Base-by-base conservation (phyloP, 768 basidiomycete genomes). In the Naematelia encephala region DNA sequence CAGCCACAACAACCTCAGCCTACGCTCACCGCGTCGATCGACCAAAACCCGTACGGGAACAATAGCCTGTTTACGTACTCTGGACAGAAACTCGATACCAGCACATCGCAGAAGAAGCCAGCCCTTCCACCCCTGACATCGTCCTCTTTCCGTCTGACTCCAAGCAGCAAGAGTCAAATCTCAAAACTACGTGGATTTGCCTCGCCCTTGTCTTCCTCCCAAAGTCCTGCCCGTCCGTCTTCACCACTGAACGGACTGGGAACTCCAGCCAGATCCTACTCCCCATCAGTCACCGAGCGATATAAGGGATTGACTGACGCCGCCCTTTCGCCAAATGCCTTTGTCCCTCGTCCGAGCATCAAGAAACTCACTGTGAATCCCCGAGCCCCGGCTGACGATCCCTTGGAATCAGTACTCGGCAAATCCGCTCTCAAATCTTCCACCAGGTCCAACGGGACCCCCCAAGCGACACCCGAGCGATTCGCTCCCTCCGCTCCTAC, bases 361-460 rank as follows among this genome's bases (percentile, higher is more conserved):
- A 97, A 97, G 81, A 94, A 94, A 73, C 82, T 97, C 58, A 86
- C 91, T 34, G 74, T 96, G 27, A 88, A 91, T 71, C 91, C 89
- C 78, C 30, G 44, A 13, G 29, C 29, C 22, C 21, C 29, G n/a
- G 43, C 11, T n/a, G 63, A 65, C 16, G 75, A 72, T 47, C 67
- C 63, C 23, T 61, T 72, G 26, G 66, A 66, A 23, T 67, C 66
- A 10, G 66, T 73, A 10, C 47, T 71, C 46, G 70, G 66, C 30
- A 69, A 68, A 61, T 73, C 71, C 13, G 71, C 63, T 16, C 53
- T 68, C 19, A 58, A 47, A 46, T 52, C 52, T 8, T 27, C 25
- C n/a, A 52, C 51, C 29, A 39, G 34, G 34, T 72, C 66, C 22
- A 64, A 34, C 39, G 62, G 53, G 30, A 64, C 58, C 11, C 30